These are phyloP conservation scores for Pichia ethanolica DNA, from an alignment of 805 yeast genomes.

Conservation along the genomic window DNA sequence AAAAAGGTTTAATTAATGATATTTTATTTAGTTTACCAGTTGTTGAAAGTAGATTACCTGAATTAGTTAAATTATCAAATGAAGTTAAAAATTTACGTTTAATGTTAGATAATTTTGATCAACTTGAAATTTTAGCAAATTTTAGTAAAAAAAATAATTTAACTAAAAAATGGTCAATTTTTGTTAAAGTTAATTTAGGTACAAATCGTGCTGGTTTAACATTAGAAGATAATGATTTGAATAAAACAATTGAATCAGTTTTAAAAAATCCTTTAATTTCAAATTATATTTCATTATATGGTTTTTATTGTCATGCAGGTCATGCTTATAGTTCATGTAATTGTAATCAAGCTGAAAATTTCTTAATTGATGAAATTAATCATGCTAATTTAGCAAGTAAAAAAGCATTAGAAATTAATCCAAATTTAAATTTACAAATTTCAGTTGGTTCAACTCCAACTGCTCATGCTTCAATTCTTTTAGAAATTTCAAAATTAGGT, in stretches of 20 bases:
- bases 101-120: constrained; percentile 56
- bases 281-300: constrained; percentile 41
- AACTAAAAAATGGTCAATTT: constrained; percentile 50
- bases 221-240: constrained; percentile 18
- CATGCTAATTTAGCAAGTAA: constrained; percentile 50
- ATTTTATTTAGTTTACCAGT: constrained; percentile 55
- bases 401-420: constrained; percentile 30
- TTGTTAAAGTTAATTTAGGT: constrained; percentile 66
- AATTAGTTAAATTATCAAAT: constrained; percentile 37
- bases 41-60: constrained; percentile 40
- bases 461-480: constrained; percentile 44
- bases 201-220: constrained; percentile 59
- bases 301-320: constrained; percentile 77
- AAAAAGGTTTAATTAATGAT: constrained; percentile 28
- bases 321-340: constrained; percentile 53
- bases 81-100: constrained; percentile 36
- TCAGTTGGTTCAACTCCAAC: constrained; percentile 85
- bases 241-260: constrained; percentile 7
- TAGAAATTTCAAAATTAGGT: constrained; percentile 8
- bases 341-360: constrained; percentile 38
- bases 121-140: constrained; percentile 39
- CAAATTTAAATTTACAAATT: constrained; percentile 34
- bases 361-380: constrained; percentile 47
- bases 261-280: constrained; percentile 19
- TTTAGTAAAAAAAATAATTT: constrained; percentile 22